These are phyloP conservation scores for Pleurotus tuber-regium DNA, from an alignment of 768 basidiomycete genomes.

Conservation along the genomic window DNA sequence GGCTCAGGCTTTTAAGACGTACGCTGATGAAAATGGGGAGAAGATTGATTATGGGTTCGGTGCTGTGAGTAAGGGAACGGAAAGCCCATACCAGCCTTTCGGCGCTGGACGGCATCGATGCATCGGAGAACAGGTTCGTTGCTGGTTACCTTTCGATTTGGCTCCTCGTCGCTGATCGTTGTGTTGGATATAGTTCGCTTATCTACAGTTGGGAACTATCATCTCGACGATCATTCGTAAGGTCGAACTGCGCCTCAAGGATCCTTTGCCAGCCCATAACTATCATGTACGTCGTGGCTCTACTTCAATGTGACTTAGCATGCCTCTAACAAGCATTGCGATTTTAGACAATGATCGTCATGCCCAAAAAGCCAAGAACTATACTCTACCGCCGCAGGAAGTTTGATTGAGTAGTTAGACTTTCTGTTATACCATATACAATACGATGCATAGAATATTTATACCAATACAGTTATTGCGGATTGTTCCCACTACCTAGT, in stretches of 20 bases:
- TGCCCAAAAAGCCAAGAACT: conserved; percentile 70
- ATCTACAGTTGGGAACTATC: conserved; percentile 87
- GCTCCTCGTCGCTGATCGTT: not conserved
- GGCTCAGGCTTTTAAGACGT: conserved; percentile 71
- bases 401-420: conserved; percentile 34
- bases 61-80: conserved; percentile 92
- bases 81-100: conserved; percentile 95
- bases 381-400: conserved; percentile 68
- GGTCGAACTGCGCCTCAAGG: conserved; percentile 70
- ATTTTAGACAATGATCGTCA: conserved; percentile 87
- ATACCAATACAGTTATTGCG: not conserved
- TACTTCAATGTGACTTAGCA: not conserved
- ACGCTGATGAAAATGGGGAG: conserved; percentile 74
- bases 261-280: conserved; percentile 75
- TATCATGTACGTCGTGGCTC: conserved; percentile 68
- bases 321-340: not conserved
- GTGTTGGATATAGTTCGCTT: conserved; percentile 67
- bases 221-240: conserved; percentile 75
- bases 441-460: conserved; percentile 5
- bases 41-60: conserved; percentile 98
- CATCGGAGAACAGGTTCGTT: conserved; percentile 80
- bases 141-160: not conserved
- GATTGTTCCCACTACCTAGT: too few species aligned
- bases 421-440: conserved; percentile 4
- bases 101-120: conserved; percentile 96